Evolutionary conservation across 2,329 filamentous ascomycete genomes (phyloP).

Genomic region (Arthrocladium fulminans): DNA sequence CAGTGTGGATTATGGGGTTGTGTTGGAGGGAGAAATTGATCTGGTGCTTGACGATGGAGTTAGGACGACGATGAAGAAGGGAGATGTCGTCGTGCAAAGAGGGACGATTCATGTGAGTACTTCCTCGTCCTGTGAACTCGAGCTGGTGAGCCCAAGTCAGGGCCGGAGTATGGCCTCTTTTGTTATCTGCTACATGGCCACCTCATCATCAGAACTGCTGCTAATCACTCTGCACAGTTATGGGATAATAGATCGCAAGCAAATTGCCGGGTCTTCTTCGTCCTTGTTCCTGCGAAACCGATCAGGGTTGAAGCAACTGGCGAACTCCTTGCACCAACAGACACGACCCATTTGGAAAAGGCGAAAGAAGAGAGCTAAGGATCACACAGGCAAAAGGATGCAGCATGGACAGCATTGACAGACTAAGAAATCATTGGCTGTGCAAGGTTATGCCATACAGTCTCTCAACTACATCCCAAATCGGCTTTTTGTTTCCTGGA

Average conservation of each 20-base stretch:
- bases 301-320: conserved; percentile 16
- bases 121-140: background rate
- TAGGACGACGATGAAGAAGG: conserved; percentile 22
- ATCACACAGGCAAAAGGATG: too few relatives aligned
- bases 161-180: too few relatives aligned
- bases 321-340: conserved; percentile 11
- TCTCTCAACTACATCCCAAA: too few relatives aligned
- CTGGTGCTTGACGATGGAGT: conserved; percentile 26
- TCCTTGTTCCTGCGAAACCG: conserved; percentile 17
- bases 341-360: conserved; percentile 25
- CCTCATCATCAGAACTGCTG: background rate
- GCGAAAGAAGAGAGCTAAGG: background rate
- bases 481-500: too few relatives aligned
- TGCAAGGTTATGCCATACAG: too few relatives aligned
- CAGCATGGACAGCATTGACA: too few relatives aligned
- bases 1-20: conserved; percentile 27
- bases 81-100: conserved; percentile 26
- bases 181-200: background rate
- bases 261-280: conserved; percentile 20
- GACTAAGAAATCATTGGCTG: too few relatives aligned
- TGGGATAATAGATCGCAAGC: conserved; percentile 1
- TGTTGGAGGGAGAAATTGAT: conserved; percentile 25
- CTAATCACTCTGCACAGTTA: background rate
- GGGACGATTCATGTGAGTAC: conserved; percentile 20
- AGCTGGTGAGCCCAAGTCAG: background rate